A percentile compares a stretch with the other conserved stretches of the same genome.
These are phyloP conservation scores for Biscogniauxia mediterranea DNA, from an alignment of 2,329 filamentous ascomycete species.

Conservation along the genomic window DNA sequence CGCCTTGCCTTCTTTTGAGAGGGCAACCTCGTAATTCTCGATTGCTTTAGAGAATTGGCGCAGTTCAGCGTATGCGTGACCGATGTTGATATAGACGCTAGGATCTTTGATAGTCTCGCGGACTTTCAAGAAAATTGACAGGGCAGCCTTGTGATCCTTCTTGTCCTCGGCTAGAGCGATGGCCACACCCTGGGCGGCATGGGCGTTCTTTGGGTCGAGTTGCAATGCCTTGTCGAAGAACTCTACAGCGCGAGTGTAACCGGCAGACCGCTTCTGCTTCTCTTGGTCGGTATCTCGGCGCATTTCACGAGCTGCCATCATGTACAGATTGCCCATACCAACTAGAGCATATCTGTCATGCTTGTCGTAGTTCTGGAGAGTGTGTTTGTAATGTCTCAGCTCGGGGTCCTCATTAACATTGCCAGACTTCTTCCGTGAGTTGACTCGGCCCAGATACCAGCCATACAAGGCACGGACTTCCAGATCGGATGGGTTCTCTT, in stretches of 20 bases:
- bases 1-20: slow-evolving; percentile 71
- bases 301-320: slow-evolving; percentile 90
- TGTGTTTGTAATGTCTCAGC: slow-evolving; percentile 94
- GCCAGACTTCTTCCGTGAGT: slow-evolving; percentile 74
- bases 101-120: slow-evolving; percentile 86
- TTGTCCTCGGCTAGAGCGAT: slow-evolving; percentile 94
- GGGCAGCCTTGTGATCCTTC: slow-evolving; percentile 78
- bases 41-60: slow-evolving; percentile 89
- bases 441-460: slow-evolving; percentile 84
- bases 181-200: slow-evolving; percentile 91
- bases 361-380: slow-evolving; percentile 90
- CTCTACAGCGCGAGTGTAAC: slow-evolving; percentile 89
- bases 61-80: slow-evolving; percentile 87
- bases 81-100: slow-evolving; percentile 87
- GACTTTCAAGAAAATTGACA: slow-evolving; percentile 87
- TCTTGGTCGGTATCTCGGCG: slow-evolving; percentile 84
- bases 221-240: slow-evolving; percentile 98
- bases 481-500: slow-evolving; percentile 78
- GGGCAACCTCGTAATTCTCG: slow-evolving; percentile 86
- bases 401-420: slow-evolving; percentile 89
- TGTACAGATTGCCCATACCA: slow-evolving; percentile 92
- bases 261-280: slow-evolving; percentile 83
- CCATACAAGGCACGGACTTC: slow-evolving; percentile 92
- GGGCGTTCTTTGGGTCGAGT: slow-evolving; percentile 92
- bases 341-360: slow-evolving; percentile 96